Base-by-base conservation (phyloP, 306 rosid species). In the Mucuna pruriens region DNA sequence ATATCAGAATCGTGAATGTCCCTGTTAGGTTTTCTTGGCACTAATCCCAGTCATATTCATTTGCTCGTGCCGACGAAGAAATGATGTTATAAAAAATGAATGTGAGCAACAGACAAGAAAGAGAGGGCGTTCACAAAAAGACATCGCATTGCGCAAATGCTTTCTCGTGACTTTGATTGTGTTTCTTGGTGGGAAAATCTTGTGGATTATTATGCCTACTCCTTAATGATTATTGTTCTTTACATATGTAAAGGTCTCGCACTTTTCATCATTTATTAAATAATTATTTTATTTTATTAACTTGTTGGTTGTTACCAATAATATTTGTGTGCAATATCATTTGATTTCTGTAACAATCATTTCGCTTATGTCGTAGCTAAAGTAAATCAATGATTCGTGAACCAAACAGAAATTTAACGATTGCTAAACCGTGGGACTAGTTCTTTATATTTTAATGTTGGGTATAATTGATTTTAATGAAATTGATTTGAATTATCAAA, bases 21-120 rank as follows among this genome's bases (percentile, higher is more conserved):
- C 7, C 26, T 63, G 65, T 58, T 36, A 25, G n/a, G 4, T 58
- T 58, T 25, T 45, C 46, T 70, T 60, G 39, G 38, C 76, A 20
- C 9, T 36, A 68, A 79, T 79, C 42, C 15, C 68, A 17, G 39
- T 64, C 19, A 22, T 80, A 82, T 84, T 89, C 71, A 87, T 87
- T 81, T 80, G 51, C 85, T 70, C 80, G 85, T 80, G 87, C 85
- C 62, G 16, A 42, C 15, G 69, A 77, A 67, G 80, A 61, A 85
- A 87, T 89, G 38, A 87, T 89, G 85, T 16, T 20, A 26, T 9
- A 2, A 20, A 7, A 48, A 11, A 31, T 0, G 26, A 61, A 13
- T 3, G 26, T 20, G 23, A 44, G 70, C 25, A 55, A 42, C 26
- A 19, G 71, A 55, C 79, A 58, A 26, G 15, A 38, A 77, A 46